A percentile compares a stretch with the other conserved stretches of the same genome.
Conservation (phyloP, 2,329 filamentous ascomycete species). For the Cryoendolithus antarcticus region DNA sequence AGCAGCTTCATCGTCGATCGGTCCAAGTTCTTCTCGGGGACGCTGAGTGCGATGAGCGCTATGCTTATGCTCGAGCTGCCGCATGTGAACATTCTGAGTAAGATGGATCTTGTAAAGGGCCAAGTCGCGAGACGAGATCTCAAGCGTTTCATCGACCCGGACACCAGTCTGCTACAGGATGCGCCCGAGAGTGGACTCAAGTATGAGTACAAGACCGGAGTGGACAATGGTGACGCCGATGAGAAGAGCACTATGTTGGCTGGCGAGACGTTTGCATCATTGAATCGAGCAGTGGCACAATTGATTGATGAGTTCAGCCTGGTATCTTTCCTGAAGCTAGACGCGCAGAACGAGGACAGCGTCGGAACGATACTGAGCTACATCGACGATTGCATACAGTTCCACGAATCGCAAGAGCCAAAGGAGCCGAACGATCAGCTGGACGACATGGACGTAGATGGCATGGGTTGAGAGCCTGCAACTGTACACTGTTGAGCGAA, state of each 20-base stretch:
- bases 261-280: constrained; percentile 64
- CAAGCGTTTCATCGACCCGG: constrained; percentile 80
- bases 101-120: constrained; percentile 93
- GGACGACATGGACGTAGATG: constrained; percentile 46
- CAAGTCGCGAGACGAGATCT: constrained; percentile 78
- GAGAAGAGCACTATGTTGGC: constrained; percentile 62
- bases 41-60: constrained; percentile 90
- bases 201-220: constrained; percentile 27
- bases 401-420: constrained; percentile 84
- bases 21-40: constrained; percentile 94
- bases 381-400: constrained; percentile 90
- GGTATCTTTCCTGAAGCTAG: constrained; percentile 86
- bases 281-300: constrained; percentile 79
- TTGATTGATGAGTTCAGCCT: constrained; percentile 97
- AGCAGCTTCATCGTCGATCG: constrained; percentile 91
- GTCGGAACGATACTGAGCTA: constrained; percentile 74
- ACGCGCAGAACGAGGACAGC: constrained; percentile 85
- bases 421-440: constrained; percentile 54
- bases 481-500: not conserved
- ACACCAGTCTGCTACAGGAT: constrained; percentile 69
- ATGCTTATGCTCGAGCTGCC: constrained; percentile 98
- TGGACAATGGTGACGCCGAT: constrained; percentile 39
- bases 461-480: constrained; percentile 27
- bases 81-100: constrained; percentile 90
- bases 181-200: constrained; percentile 47